A percentile compares a stretch with the other conserved stretches of the same genome.
phyloP scores from a whole-genome alignment of 768 basidiomycete genomes.

The Lactifluus pinguis region DNA sequence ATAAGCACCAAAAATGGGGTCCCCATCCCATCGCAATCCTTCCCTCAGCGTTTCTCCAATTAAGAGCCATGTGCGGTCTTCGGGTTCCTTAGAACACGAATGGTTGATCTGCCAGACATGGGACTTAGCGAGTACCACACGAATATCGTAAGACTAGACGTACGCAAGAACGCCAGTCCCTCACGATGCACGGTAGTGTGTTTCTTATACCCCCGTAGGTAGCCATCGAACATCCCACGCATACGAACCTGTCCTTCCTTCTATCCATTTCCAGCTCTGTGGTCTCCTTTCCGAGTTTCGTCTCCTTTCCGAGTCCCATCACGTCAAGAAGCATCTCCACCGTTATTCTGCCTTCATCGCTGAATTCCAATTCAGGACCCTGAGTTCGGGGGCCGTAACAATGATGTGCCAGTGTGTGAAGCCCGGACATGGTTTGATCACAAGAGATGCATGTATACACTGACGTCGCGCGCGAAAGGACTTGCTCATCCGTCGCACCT shows the following conservation, averaged over 20 bases:
- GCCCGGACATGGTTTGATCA: background rate
- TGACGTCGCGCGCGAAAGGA: background rate
- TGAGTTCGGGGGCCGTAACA: background rate
- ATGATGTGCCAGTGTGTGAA: background rate
- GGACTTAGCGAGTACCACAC: background rate
- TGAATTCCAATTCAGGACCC: background rate
- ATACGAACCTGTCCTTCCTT: background rate
- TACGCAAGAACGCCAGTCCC: conserved; percentile 7
- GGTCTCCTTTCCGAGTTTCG: background rate
- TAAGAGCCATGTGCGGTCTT: background rate
- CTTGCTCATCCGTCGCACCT: background rate
- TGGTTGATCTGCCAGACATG: background rate
- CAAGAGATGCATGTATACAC: background rate
- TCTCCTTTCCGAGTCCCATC: background rate
- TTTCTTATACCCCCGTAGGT: background rate
- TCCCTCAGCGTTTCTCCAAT: background rate
- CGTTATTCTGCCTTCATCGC: background rate
- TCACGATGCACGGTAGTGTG: background rate
- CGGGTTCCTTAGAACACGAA: background rate
- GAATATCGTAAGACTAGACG: background rate
- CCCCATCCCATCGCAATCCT: background rate
- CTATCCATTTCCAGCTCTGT: conserved; percentile 4
- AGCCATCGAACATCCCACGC: background rate
- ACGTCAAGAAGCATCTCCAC: background rate
- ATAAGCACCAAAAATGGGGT: background rate